Base-by-base conservation (phyloP, 192 early-diverging fungal species). In the Coemansia sp. region DNA sequence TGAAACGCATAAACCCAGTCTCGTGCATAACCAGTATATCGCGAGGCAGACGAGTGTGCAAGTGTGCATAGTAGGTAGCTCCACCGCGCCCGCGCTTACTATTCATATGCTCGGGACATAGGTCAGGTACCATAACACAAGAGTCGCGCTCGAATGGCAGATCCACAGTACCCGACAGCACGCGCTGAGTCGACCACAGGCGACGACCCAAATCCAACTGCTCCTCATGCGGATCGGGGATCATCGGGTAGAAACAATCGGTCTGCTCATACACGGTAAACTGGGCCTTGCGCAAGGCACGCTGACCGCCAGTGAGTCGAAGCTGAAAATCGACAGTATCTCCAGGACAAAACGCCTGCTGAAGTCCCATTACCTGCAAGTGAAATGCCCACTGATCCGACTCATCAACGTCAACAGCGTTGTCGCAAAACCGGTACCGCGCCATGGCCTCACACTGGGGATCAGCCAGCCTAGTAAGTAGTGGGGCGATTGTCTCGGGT, bases 191-290 rank as follows among this genome's bases (percentile, higher is more conserved):
- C 7, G 80, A 74, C 80, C 80, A 83, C 20, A 83, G 64, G 10
- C 80, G 69, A 0, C 80, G 68, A 3, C 80, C 80, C 9, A 83
- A 68, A 43, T 83, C 80, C 39, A 83, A 57, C 75, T 72, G 76
- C 73, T 83, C 80, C 50, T 83, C 80, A 22, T 66, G 72, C 13
- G 80, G 80, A 4, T 66, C 70, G 5, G 80, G 80, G 8, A 83
- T 49, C 22, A 72, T 69, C 16, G 80, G 80, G 20, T 83, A 83
- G 60, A 83, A 83, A 72, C 80, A 83, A 58, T 83, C 80, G 1
- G 80, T 83, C 46, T 83, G 80, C 63, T 78, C 75, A 10, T 71
- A 50, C 1, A 78, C 64, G 18, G 65, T 46, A 20, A 64, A 74
- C 50, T 70, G 75, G 41, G 69, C 46, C 64, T 69, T 72, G 40